A percentile compares a stretch with the other conserved stretches of the same genome.
phyloP scores from a whole-genome alignment of 2,329 filamentous ascomycete species.

The Pseudogymnoascus sp. region DNA sequence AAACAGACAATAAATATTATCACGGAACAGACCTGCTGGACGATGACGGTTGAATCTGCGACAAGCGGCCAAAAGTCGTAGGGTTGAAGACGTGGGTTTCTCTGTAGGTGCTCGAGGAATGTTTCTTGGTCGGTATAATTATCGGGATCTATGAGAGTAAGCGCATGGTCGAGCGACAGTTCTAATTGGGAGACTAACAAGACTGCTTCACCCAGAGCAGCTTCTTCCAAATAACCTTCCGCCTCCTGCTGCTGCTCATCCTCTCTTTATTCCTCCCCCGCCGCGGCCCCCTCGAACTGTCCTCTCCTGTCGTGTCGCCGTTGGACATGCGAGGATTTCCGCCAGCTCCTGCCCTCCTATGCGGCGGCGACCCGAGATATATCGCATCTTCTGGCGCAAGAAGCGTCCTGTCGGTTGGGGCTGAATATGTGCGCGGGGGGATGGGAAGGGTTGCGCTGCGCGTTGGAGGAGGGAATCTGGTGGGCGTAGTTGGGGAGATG shows the following conservation, averaged over 20 bases:
- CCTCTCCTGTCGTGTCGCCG: conserved; percentile 16
- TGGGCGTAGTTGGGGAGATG: conserved; percentile 7
- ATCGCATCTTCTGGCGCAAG: conserved; percentile 83
- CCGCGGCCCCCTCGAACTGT: conserved; percentile 15
- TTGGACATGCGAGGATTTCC: conserved; percentile 31
- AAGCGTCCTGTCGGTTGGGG: conserved; percentile 49
- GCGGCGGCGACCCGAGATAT: conserved; percentile 53
- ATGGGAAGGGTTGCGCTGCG: conserved; percentile 22
- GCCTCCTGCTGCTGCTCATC: conserved; percentile 50
- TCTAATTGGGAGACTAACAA: conserved; percentile 46
- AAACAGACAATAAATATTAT: conserved; percentile 94
- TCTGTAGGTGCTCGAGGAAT: conserved; percentile 90
- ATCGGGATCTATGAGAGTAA: conserved; percentile 68
- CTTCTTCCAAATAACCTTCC: conserved; percentile 83
- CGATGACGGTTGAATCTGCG: conserved; percentile 89
- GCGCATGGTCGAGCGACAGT: conserved; percentile 10
- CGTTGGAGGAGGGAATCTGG: conserved; percentile 20
- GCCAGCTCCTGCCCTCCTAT: conserved; percentile 37
- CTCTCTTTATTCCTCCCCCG: conserved; percentile 24
- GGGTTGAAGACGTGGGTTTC: conserved; percentile 84
- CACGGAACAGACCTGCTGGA: conserved; percentile 93
- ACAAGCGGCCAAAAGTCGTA: conserved; percentile 99
- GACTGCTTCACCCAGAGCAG: conserved; percentile 96
- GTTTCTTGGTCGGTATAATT: conserved; percentile 97
- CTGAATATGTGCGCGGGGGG: neutral